Evolutionary conservation across 805 yeast genomes (phyloP).

Genomic region (Myxozyma kluyveri): DNA sequence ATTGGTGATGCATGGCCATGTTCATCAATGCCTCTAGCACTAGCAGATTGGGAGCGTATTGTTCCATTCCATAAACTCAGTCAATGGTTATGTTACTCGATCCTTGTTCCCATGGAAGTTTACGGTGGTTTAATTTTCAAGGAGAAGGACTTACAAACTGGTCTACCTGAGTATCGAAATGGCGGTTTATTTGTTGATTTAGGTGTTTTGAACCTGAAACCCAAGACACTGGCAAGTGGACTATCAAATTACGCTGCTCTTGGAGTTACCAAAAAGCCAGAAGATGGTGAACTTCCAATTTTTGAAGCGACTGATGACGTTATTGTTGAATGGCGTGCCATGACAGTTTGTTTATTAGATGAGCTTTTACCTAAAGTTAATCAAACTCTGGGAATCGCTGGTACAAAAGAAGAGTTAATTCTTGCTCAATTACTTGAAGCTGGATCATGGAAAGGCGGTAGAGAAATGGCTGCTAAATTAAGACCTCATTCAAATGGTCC

Average conservation of each 20-base stretch:
- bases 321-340: slow-evolving; percentile 67
- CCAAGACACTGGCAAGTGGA: slow-evolving; percentile 43
- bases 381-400: slow-evolving; percentile 41
- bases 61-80: slow-evolving; percentile 65
- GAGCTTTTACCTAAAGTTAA: slow-evolving; percentile 52
- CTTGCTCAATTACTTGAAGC: slow-evolving; percentile 65
- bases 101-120: slow-evolving; percentile 51
- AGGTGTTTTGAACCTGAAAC: slow-evolving; percentile 50
- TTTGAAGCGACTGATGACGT: slow-evolving; percentile 56
- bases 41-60: slow-evolving; percentile 44
- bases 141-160: slow-evolving; percentile 43
- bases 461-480: slow-evolving; percentile 53
- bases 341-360: slow-evolving; percentile 58
- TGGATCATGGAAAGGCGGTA: slow-evolving; percentile 61
- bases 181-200: slow-evolving; percentile 64
- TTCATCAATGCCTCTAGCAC: slow-evolving; percentile 31
- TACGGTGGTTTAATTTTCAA: slow-evolving; percentile 13
- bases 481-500: slow-evolving; percentile 57
- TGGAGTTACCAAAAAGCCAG: background rate
- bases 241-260: slow-evolving; percentile 39
- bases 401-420: slow-evolving; percentile 38
- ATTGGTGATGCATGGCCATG: slow-evolving; percentile 63
- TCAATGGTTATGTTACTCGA: slow-evolving; percentile 65
- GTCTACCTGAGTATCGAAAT: slow-evolving; percentile 60
- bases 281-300: slow-evolving; percentile 43